Conservation (phyloP, 129 eudicot genomes). For the Arctium minus region DNA sequence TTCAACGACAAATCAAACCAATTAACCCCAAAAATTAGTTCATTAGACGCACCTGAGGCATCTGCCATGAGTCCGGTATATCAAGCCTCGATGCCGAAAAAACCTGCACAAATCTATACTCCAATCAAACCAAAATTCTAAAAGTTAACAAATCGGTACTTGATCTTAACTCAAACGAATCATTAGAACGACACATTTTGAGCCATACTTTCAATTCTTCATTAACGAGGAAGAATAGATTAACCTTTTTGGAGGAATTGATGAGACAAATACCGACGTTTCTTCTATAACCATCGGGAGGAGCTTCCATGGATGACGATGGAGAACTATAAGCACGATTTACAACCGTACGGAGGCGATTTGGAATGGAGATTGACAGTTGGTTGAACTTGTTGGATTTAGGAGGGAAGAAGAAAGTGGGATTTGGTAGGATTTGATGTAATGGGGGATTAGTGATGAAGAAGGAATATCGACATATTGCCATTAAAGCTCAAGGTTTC, state of each 20-base stretch:
- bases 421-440: background rate
- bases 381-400: slow-evolving; percentile 23
- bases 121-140: background rate
- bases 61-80: slow-evolving; percentile 91
- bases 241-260: slow-evolving; percentile 69
- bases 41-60: slow-evolving; percentile 75
- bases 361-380: slow-evolving; percentile 16
- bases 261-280: slow-evolving; percentile 93
- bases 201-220: background rate
- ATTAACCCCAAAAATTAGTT: background rate
- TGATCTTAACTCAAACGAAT: background rate
- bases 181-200: background rate
- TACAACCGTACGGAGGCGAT: slow-evolving; percentile 16
- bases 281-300: slow-evolving; percentile 74
- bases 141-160: background rate
- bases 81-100: slow-evolving; percentile 95
- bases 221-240: background rate
- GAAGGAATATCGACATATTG: slow-evolving; percentile 39
- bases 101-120: slow-evolving; percentile 36
- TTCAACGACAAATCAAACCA: background rate
- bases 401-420: slow-evolving; percentile 6
- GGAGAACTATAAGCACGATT: slow-evolving; percentile 23
- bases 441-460: slow-evolving; percentile 17
- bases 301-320: slow-evolving; percentile 64
- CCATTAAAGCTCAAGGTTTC: slow-evolving; percentile 29